These are phyloP conservation scores for Suhomyces choctaworum DNA, from an alignment of 1,139 yeast species.

Conservation along the genomic window DNA sequence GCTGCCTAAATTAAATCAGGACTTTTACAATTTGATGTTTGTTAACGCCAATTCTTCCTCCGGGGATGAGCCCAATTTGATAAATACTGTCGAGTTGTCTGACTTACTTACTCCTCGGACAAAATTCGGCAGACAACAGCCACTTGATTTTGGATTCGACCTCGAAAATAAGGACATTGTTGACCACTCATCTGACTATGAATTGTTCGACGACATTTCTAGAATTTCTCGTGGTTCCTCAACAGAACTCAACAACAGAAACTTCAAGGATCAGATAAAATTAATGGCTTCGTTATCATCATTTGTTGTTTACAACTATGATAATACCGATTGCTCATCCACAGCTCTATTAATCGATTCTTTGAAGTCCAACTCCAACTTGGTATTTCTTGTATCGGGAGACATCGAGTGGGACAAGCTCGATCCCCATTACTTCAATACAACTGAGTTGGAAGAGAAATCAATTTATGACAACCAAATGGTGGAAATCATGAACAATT, in stretches of 20 bases:
- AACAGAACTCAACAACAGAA: constrained; percentile 32
- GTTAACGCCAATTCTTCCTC: constrained; percentile 11
- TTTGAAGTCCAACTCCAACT: constrained; percentile 11
- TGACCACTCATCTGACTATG: constrained; percentile 13
- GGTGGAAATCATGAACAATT: constrained; percentile 15
- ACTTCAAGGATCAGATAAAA: constrained; percentile 32
- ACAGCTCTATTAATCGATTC: constrained; percentile 15
- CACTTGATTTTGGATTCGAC: constrained; percentile 5
- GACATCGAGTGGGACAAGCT: constrained; percentile 13
- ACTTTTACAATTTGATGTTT: constrained; percentile 24
- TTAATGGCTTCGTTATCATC: constrained; percentile 36
- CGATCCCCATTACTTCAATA: constrained; percentile 6
- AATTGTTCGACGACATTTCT: constrained; percentile 16
- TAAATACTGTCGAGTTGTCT: constrained; percentile 25
- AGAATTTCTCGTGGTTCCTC: constrained; percentile 2
- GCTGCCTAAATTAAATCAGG: constrained; percentile 3
- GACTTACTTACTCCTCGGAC: constrained; percentile 20
- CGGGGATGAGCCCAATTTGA: constrained; percentile 14
- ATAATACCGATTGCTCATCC: constrained; percentile 18
- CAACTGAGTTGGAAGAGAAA: constrained; percentile 3
- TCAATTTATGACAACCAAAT: constrained; percentile 8
- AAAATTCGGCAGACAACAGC: constrained; percentile 1
- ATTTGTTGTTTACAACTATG: constrained; percentile 35
- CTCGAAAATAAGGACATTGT: constrained; percentile 7
- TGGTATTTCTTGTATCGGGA: constrained; percentile 14